Evolutionary conservation across 169 alveolate species (phyloP).

Genomic region (Plasmodium sp.): DNA sequence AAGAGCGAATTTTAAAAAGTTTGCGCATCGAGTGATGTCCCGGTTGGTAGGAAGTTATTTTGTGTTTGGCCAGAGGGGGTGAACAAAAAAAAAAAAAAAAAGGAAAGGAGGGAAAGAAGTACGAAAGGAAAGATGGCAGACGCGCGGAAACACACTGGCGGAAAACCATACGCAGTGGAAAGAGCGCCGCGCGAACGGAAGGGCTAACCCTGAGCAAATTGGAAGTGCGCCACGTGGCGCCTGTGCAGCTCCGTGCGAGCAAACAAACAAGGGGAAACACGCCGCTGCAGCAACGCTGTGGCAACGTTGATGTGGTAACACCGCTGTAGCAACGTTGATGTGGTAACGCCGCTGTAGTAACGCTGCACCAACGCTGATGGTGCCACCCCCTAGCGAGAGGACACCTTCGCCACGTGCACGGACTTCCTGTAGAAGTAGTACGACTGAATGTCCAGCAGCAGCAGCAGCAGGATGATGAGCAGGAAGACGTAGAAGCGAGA

Average conservation of each 20-base stretch:
- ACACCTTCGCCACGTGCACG: slow-evolving; percentile 60
- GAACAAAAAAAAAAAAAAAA: neutral
- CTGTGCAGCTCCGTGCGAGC: neutral
- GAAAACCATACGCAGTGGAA: too few relatives aligned
- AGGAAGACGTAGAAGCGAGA: slow-evolving; percentile 37
- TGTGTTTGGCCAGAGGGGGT: neutral
- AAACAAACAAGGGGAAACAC: neutral
- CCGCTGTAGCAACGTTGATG: neutral
- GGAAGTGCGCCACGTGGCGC: neutral
- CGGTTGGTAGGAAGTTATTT: neutral
- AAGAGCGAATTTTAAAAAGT: neutral
- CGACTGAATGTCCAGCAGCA: slow-evolving; percentile 60
- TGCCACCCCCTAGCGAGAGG: slow-evolving; percentile 8
- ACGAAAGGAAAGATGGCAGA: too few relatives aligned
- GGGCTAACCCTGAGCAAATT: neutral
- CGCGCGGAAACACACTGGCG: neutral
- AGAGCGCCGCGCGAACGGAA: neutral
- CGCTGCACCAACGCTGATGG: too few relatives aligned
- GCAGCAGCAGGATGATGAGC: neutral
- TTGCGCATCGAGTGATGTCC: neutral
- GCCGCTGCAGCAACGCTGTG: neutral
- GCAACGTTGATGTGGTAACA: too few relatives aligned
- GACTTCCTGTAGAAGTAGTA: slow-evolving; percentile 61
- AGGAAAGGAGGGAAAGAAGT: too few relatives aligned
- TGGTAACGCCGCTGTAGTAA: too few relatives aligned